Conservation (phyloP, 352 stramenopile genomes). For the Plasmopara muralis region DNA sequence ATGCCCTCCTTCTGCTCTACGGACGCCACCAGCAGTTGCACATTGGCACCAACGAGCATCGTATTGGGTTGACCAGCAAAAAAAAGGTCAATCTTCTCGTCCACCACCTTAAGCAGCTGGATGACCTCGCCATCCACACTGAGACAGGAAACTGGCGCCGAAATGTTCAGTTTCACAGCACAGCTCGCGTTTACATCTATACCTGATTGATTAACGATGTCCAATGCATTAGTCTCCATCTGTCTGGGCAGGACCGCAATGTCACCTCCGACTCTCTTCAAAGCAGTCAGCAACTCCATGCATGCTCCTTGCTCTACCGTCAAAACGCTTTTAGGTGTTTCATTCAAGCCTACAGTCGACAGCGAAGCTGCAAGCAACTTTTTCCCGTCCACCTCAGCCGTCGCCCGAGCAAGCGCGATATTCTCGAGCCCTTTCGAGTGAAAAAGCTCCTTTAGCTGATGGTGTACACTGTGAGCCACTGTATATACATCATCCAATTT, state of each 20-base stretch:
- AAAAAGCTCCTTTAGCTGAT: slow-evolving; percentile 18
- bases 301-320: slow-evolving; percentile 27
- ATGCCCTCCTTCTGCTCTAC: slow-evolving; percentile 5
- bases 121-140: slow-evolving; percentile 17
- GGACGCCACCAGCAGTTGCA: slow-evolving; percentile 26
- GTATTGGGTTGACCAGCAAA: slow-evolving; percentile 23
- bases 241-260: slow-evolving; percentile 16
- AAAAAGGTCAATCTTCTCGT: slow-evolving; percentile 35
- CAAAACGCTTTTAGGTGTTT: slow-evolving; percentile 15
- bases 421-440: slow-evolving; percentile 18
- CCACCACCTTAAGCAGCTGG: slow-evolving; percentile 36
- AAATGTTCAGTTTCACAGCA: slow-evolving; percentile 22
- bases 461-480: slow-evolving; percentile 19
- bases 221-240: slow-evolving; percentile 19
- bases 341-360: slow-evolving; percentile 1
- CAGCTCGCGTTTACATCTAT: slow-evolving; percentile 15
- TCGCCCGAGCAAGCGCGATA: slow-evolving; percentile 13
- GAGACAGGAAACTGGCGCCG: slow-evolving; percentile 5
- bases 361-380: slow-evolving; percentile 26
- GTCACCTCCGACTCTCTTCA: slow-evolving; percentile 8
- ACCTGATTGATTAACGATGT: slow-evolving; percentile 17
- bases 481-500: slow-evolving; percentile 19
- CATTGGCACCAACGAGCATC: slow-evolving; percentile 24
- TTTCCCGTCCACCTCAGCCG: slow-evolving; percentile 16
- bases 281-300: slow-evolving; percentile 16